Evolutionary conservation across 1,139 yeast species (phyloP), one percentile per base, ranked within the genome.

Genomic region (Pichia cactophila): DNA sequence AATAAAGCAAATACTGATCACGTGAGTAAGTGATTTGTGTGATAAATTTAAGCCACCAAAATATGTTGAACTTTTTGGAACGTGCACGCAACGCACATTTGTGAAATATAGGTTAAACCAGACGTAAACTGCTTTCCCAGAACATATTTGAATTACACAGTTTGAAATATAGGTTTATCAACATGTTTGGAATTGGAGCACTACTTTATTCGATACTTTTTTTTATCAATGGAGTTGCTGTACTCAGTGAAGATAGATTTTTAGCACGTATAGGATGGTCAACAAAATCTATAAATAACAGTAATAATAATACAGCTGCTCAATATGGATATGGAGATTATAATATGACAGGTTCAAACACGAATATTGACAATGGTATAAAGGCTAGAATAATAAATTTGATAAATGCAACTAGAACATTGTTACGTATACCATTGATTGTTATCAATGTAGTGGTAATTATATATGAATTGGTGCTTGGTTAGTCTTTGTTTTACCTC

Each of bases 171-270:
- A 28, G 31, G 12, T 28, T 28, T 2, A 8, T 28, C 11, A 28
- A 28, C 31, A 79, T 83, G 80, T 85, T 85, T 67, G 92, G 92
- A 37, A 68, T 85, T 45, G 92, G 92, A 23, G 75, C 78, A 56
- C 67, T 85, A 42, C 75, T 82, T 57, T 85, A 84, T 65, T 72
- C 80, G 48, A 72, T 77, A n/a, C 66, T 86, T 38, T 72, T 87
- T 52, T 68, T 84, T 51, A 77, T 86, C 48, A 87, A 87, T 64
- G 80, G 92, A 0, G 77, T 86, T 31, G 95, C 95, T 1, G 84
- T 87, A 42, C 72, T 87, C 45, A 83, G 86, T 59, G 95, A 87
- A 61, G 95, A 87, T 63, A 71, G 96, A 53, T 87, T 87, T 62
- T 71, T 87, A 50, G 82, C 83, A 56, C 70, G 95, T 64, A 80